Evolutionary conservation across 2,329 filamentous ascomycete species (phyloP), one percentile per base, ranked within the genome.

Genomic region (Aspergillus chevalieri): DNA sequence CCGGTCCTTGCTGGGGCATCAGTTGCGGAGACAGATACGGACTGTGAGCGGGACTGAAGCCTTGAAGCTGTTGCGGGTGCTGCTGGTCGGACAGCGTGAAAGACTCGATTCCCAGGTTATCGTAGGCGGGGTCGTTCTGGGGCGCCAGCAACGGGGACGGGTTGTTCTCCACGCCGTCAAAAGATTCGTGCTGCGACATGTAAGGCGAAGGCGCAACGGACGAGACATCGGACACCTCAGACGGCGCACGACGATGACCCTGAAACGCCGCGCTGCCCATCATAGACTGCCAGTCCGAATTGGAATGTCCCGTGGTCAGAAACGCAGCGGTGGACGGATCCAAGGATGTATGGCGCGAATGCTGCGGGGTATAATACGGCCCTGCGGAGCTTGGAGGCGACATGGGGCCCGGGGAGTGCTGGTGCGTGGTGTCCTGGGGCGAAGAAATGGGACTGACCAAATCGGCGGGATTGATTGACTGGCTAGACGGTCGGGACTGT

Each of bases 181-280:
- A 94, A 55, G 76, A 82, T 61, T 96, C 91, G 52, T 86, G 79
- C 57, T 86, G 86, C 24, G 80, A 80, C 50, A 95, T 72, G 63
- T 89, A 89, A 3, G 92, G 92, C 15, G 92, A 96, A 21, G 85
- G 87, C 19, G 87, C 84, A 14, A 85, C 87, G 15, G 89, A 95
- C 2, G 82, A 95, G 5, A 95, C 85, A 58, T 96, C 92, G 2
- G 90, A 95, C 62, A 86, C 89, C 59, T 96, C 92, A n/a, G 91
- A 96, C 1, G 89, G 87, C 34, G 82, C 84, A 62, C 91, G 83
- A 59, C 90, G 81, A 65, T 96, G 92, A n/a, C 81, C 78, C 57
- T 88, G 85, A 63, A 95, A 96, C 52, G 76, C 73, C 34, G 74
- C 71, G 58, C 79, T 78, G 63, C 74, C 75, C 53, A 77, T 67